These are phyloP conservation scores for Fomitopsis betulina DNA, from an alignment of 1,284 basidiomycete species.

Conservation along the genomic window DNA sequence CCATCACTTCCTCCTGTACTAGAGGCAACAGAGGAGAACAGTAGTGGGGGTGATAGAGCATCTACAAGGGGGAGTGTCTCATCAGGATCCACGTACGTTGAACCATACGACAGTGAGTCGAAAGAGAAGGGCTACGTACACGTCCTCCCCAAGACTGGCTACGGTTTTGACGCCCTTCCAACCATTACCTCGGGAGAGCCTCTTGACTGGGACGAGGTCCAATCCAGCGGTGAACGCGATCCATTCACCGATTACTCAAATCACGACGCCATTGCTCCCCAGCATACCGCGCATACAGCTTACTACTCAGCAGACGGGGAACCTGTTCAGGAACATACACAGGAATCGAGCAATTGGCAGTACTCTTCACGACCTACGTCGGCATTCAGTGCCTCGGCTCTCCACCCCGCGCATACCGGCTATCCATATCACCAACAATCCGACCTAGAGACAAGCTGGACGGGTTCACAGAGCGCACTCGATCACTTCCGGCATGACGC, in stretches of 20 bases:
- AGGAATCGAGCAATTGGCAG: conserved; percentile 12
- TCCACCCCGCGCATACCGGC: conserved; percentile 10
- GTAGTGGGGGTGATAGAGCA: conserved; percentile 12
- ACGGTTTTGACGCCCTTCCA: conserved; percentile 8
- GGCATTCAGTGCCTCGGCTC: conserved; percentile 13
- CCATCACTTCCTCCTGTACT: conserved; percentile 20
- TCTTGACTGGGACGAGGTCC: conserved; percentile 22
- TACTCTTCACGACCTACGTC: conserved; percentile 17
- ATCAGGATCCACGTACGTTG: conserved; percentile 17
- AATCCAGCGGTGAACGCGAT: conserved; percentile 16
- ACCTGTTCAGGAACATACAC: conserved; percentile 7
- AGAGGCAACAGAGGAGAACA: conserved; percentile 20
- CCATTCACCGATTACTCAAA: conserved; percentile 24
- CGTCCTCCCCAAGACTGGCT: not conserved
- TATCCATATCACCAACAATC: conserved; percentile 12
- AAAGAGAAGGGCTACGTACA: conserved; percentile 1
- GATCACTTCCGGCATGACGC: conserved; percentile 43
- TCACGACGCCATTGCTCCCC: not conserved
- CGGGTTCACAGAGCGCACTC: conserved; percentile 15
- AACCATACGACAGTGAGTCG: conserved; percentile 4
- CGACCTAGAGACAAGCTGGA: conserved; percentile 16
- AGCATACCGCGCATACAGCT: not conserved
- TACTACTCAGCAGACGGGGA: conserved; percentile 2
- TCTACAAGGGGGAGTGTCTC: conserved; percentile 18
- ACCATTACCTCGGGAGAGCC: conserved; percentile 32